Base-by-base conservation (phyloP, 1,139 yeast genomes). In the Sugiyamaella neomexicana region DNA sequence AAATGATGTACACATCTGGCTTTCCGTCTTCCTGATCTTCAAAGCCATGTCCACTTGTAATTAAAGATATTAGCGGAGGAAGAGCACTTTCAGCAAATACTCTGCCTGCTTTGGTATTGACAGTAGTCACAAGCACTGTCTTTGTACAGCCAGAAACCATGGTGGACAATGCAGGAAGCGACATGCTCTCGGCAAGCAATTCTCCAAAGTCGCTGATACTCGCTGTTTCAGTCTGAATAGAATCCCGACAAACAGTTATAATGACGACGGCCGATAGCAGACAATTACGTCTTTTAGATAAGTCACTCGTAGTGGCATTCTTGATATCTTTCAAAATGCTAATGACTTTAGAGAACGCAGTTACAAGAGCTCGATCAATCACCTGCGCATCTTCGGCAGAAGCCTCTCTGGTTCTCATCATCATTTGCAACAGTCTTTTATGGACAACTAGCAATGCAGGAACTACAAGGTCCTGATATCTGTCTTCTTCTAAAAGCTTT, bases 221-320 rank as follows among this genome's bases (percentile, higher is more conserved):
- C 1, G 71, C 67, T n/a, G 75, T 76, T 4, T 73, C 72, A 1
- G 74, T 69, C 23, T 65, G 62, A 40, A 85, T 66, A 1, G 68
- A 62, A 1, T 78, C 70, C 15, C 75, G 73, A 6, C 86, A 80
- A 4, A 80, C 74, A 5, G 89, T 82, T 13, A 83, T 68, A 15
- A 87, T 72, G 1, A 88, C 79, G 65, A 84, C 78, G n/a, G 78
- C 68, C 0, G 89, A 80, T 34, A 86, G 69, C 5, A 85, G 70
- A 4, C 82, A 73, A 60, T 79, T 79, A 55, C 74, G 76, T 49
- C 64, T 70, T 64, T 53, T 67, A 20, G 50, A 40, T 16, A 53
- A 6, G 5, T 32, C 49, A 9, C 41, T 25, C n/a, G 17, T 25
- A 17, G 43, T 29, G 9, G 20, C n/a, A 8, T 53, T 50, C 17